These are phyloP conservation scores for Porphyrellus cyaneotinctus DNA, from an alignment of 768 basidiomycete species.

Conservation along the genomic window DNA sequence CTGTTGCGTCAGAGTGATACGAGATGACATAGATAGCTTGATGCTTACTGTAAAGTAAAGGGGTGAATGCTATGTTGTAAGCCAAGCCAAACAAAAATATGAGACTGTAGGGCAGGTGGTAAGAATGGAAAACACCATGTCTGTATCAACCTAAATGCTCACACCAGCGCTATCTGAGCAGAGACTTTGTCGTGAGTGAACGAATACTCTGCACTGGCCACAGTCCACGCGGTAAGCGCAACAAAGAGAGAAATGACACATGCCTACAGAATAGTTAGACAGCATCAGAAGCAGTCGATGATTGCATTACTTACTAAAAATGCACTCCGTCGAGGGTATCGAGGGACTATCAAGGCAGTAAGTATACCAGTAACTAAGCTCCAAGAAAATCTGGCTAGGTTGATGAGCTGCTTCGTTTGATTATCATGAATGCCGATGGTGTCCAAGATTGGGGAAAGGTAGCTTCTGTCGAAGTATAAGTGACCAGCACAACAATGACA, in stretches of 20 bases:
- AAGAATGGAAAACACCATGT: not conserved
- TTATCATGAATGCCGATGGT: conserved; percentile 8
- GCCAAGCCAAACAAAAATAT: not conserved
- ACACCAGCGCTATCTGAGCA: too few relatives aligned
- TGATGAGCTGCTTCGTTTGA: conserved; percentile 13
- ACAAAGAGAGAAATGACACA: conserved; percentile 9
- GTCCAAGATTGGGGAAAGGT: conserved; percentile 1
- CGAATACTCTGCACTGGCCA: conserved; percentile 3
- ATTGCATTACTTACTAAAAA: not conserved
- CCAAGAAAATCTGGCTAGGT: not conserved
- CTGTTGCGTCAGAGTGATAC: not conserved
- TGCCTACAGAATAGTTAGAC: not conserved
- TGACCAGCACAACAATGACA: not conserved
- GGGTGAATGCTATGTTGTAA: not conserved
- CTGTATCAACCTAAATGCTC: not conserved
- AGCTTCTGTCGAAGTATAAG: not conserved
- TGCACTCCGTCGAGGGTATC: conserved; percentile 2
- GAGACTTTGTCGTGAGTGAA: not conserved
- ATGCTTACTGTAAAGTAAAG: not conserved
- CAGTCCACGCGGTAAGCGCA: too few relatives aligned
- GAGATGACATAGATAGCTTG: too few relatives aligned
- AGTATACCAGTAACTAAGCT: not conserved
- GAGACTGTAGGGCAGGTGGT: not conserved
- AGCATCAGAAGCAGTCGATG: not conserved
- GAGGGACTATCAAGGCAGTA: not conserved